Conservation (phyloP, 805 yeast species). For the Candida palmyrensis region DNA sequence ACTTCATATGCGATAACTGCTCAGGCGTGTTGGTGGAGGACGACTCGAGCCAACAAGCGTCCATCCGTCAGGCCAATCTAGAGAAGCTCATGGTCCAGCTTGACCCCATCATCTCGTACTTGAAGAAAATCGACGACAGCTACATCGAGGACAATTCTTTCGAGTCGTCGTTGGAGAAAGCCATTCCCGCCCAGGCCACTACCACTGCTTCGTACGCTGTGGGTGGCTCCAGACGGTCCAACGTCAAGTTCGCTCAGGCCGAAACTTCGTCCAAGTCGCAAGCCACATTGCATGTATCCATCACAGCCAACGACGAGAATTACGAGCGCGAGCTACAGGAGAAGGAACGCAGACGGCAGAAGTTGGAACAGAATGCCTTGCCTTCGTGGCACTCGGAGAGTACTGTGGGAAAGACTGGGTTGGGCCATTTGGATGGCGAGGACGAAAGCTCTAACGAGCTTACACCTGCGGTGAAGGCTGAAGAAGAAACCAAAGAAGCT, state of each 20-base stretch:
- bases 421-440: slow-evolving; percentile 51
- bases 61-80: slow-evolving; percentile 72
- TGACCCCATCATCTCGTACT: slow-evolving; percentile 77
- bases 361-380: slow-evolving; percentile 84
- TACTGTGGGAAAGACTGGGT: slow-evolving; percentile 70
- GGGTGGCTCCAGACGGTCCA: slow-evolving; percentile 23
- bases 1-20: slow-evolving; percentile 82
- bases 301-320: slow-evolving; percentile 82
- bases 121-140: slow-evolving; percentile 50
- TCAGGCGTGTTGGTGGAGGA: slow-evolving; percentile 77
- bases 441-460: slow-evolving; percentile 17
- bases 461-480: slow-evolving; percentile 14
- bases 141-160: slow-evolving; percentile 36
- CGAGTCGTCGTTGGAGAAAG: slow-evolving; percentile 59
- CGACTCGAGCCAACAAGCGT: slow-evolving; percentile 78
- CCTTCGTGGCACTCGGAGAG: slow-evolving; percentile 95
- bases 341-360: slow-evolving; percentile 61
- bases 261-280: slow-evolving; percentile 61
- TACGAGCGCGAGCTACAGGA: slow-evolving; percentile 60
- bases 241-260: slow-evolving; percentile 26
- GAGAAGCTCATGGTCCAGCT: slow-evolving; percentile 84
- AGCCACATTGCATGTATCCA: slow-evolving; percentile 85
- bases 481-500: slow-evolving; percentile 3
- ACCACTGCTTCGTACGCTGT: slow-evolving; percentile 63
- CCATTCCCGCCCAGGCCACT: slow-evolving; percentile 78